A percentile compares a stretch with the other conserved stretches of the same genome.
Conservation (phyloP, 1,284 basidiomycete genomes). For the Ceratobasidium sp. region DNA sequence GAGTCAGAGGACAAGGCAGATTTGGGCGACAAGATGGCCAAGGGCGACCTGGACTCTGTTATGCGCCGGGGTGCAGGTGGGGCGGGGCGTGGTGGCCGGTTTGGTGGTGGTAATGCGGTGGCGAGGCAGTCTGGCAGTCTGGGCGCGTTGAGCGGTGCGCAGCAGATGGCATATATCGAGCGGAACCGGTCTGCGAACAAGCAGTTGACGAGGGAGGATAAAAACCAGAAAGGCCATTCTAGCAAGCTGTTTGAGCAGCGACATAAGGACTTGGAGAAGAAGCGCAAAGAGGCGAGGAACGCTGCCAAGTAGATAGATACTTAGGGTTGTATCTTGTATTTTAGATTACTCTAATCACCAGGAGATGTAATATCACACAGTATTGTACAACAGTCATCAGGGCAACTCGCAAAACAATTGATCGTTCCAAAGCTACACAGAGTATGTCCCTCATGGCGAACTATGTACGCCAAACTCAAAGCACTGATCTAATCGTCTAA, state of each 20-base stretch:
- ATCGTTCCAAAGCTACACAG: too few relatives aligned
- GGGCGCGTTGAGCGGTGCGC: conserved; percentile 85
- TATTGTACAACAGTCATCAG: conserved; percentile 35
- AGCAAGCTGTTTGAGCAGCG: conserved; percentile 81
- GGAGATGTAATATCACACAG: conserved; percentile 11
- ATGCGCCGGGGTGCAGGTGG: conserved; percentile 69
- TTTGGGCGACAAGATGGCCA: conserved; percentile 79
- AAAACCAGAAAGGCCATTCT: conserved; percentile 61
- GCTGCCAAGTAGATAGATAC: conserved; percentile 18
- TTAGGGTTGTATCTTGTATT: neutral
- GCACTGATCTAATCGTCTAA: neutral
- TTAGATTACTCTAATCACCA: conserved; percentile 5
- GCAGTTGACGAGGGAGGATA: conserved; percentile 74
- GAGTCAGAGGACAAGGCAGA: conserved; percentile 93
- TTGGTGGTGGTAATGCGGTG: conserved; percentile 64
- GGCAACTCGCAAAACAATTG: conserved; percentile 1
- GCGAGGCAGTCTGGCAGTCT: conserved; percentile 88
- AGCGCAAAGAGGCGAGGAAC: conserved; percentile 58
- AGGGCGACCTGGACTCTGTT: conserved; percentile 53
- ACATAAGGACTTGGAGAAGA: conserved; percentile 71
- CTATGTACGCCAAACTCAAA: neutral
- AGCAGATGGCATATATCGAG: conserved; percentile 91
- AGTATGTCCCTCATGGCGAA: too few relatives aligned
- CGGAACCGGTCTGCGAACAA: conserved; percentile 92
- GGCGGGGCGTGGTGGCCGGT: conserved; percentile 61